Evolutionary conservation across 208 protist species (phyloP).

Genomic region (Leishmania braziliensis): DNA sequence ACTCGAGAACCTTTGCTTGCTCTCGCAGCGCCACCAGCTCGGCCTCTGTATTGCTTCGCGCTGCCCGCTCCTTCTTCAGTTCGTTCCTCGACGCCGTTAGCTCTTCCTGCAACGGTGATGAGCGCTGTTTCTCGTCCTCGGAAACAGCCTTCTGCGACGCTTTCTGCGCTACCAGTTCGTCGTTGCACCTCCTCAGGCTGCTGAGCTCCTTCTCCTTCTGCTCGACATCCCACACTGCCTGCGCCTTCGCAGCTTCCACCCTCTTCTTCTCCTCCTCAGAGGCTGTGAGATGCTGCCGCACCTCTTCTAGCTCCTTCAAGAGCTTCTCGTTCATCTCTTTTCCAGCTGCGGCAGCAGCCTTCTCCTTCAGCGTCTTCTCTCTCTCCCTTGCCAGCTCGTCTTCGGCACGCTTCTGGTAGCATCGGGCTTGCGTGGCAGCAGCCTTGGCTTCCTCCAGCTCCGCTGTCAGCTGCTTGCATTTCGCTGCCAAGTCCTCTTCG

Average conservation of each 20-base stretch:
- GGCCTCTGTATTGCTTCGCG: constrained; percentile 15
- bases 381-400: constrained; percentile 35
- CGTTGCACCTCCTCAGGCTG: constrained; percentile 14
- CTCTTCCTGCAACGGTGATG: constrained; percentile 12
- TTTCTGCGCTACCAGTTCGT: constrained; percentile 19
- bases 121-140: constrained; percentile 18
- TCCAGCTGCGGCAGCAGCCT: neutral
- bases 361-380: constrained; percentile 17
- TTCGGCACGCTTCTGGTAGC: constrained; percentile 28
- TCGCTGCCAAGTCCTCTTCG: constrained; percentile 33
- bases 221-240: constrained; percentile 5
- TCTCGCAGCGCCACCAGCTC: constrained; percentile 16
- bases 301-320: constrained; percentile 29
- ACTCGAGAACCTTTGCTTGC: constrained; percentile 17
- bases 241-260: constrained; percentile 16
- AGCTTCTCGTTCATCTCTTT: constrained; percentile 20
- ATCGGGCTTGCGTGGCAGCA: constrained; percentile 34
- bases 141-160: constrained; percentile 24
- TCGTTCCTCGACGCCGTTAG: constrained; percentile 11
- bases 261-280: constrained; percentile 24
- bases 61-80: constrained; percentile 23
- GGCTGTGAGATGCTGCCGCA: constrained; percentile 22
- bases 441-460: constrained; percentile 41
- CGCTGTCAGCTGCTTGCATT: constrained; percentile 35
- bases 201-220: constrained; percentile 25